phyloP scores from a whole-genome alignment of 1,139 yeast species.

The Yamadazyma oceani region DNA sequence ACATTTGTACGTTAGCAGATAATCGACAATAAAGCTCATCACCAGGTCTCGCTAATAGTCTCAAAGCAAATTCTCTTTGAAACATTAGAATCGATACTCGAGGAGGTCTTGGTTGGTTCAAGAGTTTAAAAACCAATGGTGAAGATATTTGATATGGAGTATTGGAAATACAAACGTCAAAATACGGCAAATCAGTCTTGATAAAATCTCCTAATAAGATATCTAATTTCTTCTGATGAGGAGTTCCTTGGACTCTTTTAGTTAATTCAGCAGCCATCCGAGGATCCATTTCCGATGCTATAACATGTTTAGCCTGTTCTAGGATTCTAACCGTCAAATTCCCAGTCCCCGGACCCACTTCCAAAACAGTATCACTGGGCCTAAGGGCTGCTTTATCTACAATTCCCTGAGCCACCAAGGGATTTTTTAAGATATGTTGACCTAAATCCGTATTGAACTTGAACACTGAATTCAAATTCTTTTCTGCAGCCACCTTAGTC shows the following conservation, averaged over 20 bases:
- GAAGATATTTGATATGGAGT: slow-evolving; percentile 98
- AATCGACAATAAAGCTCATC: slow-evolving; percentile 88
- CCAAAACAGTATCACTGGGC: slow-evolving; percentile 90
- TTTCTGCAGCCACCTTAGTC: slow-evolving; percentile 59
- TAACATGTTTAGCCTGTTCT: slow-evolving; percentile 87
- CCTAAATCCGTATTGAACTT: slow-evolving; percentile 96
- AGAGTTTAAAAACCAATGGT: slow-evolving; percentile 88
- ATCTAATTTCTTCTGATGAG: slow-evolving; percentile 86
- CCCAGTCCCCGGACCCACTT: slow-evolving; percentile 99
- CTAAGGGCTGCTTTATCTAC: slow-evolving; percentile 93
- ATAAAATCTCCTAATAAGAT: slow-evolving; percentile 93
- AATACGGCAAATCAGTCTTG: slow-evolving; percentile 92
- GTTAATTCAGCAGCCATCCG: slow-evolving; percentile 99
- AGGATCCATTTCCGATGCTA: slow-evolving; percentile 98
- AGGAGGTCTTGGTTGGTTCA: slow-evolving; percentile 92
- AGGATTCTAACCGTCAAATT: slow-evolving; percentile 89
- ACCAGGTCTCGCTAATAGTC: slow-evolving; percentile 93
- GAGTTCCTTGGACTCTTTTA: slow-evolving; percentile 95
- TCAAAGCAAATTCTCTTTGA: slow-evolving; percentile 93
- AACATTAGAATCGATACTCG: slow-evolving; percentile 95
- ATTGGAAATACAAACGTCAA: slow-evolving; percentile 93
- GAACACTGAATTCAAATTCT: slow-evolving; percentile 79
- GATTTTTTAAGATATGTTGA: slow-evolving; percentile 95
- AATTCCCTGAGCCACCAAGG: slow-evolving; percentile 95
- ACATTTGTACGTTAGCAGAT: slow-evolving; percentile 97